phyloP scores from a whole-genome alignment of 306 rosid genomes.

The Oxytropis ochrocephala region DNA sequence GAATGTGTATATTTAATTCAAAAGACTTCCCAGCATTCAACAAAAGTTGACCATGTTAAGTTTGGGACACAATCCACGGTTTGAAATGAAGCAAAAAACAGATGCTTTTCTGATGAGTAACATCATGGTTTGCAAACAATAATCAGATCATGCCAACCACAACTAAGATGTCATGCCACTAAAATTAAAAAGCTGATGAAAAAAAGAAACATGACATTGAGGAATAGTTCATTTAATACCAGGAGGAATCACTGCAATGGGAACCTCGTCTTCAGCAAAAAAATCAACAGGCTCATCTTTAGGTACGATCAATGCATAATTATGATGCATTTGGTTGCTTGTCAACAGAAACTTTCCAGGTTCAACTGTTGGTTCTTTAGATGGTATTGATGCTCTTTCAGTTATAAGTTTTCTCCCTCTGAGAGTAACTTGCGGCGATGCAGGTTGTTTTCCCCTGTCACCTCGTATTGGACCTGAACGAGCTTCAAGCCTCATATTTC shows the following conservation, averaged over 20 bases:
- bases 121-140: background rate
- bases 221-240: constrained; percentile 37
- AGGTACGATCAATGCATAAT: constrained; percentile 40
- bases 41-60: background rate
- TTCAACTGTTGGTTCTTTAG: constrained; percentile 38
- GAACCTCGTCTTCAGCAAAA: constrained; percentile 36
- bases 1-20: background rate
- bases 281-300: constrained; percentile 77
- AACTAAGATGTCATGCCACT: background rate
- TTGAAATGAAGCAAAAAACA: background rate
- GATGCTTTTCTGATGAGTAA: background rate
- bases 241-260: constrained; percentile 59
- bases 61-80: background rate
- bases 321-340: constrained; percentile 23
- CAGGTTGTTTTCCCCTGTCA: constrained; percentile 69
- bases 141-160: background rate
- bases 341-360: constrained; percentile 22
- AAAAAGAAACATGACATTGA: background rate
- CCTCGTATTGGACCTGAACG: constrained; percentile 20
- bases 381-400: constrained; percentile 29
- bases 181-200: background rate
- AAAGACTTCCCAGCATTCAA: background rate
- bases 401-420: constrained; percentile 28
- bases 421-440: constrained; percentile 21
- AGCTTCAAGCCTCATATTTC: constrained; percentile 28